A percentile compares a stretch with the other conserved stretches of the same genome.
phyloP scores from a whole-genome alignment of 768 basidiomycete species.

The Dacryopinax primogenitus region DNA sequence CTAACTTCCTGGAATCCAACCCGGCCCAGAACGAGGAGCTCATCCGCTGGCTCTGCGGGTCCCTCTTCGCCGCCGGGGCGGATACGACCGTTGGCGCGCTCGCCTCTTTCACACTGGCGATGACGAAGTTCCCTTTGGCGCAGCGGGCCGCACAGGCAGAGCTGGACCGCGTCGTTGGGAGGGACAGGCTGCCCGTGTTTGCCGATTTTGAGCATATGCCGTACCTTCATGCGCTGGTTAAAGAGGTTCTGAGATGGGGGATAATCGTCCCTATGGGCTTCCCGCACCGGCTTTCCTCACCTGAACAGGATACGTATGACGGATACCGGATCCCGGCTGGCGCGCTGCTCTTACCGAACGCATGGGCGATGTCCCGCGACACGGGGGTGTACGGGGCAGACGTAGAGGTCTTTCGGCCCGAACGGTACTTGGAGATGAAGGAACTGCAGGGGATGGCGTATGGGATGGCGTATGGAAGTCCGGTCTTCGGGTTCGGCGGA shows the following conservation, averaged over 20 bases:
- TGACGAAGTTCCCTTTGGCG: constrained; percentile 47
- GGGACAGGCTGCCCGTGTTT: constrained; percentile 45
- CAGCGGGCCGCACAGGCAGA: constrained; percentile 50
- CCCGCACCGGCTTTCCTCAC: background rate
- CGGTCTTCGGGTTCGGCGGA: background rate
- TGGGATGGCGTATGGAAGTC: background rate
- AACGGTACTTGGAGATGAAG: background rate
- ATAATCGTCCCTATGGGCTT: constrained; percentile 1
- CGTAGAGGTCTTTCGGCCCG: constrained; percentile 4
- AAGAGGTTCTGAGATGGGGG: constrained; percentile 28
- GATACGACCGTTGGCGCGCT: constrained; percentile 24
- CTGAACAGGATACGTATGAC: background rate
- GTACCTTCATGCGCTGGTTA: constrained; percentile 32
- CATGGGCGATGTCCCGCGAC: constrained; percentile 6
- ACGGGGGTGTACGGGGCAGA: background rate
- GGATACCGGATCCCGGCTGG: background rate
- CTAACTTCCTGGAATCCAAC: background rate
- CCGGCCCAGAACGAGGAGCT: background rate
- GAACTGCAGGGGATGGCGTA: background rate
- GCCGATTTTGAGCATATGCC: constrained; percentile 31
- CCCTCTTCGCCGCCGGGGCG: constrained; percentile 13
- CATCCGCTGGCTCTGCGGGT: constrained; percentile 3
- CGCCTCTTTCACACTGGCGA: constrained; percentile 48
- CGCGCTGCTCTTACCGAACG: background rate
- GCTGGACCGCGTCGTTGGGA: constrained; percentile 47